Evolutionary conservation across 176 grass and related monocot genomes (phyloP), one percentile per base, ranked within the genome.

Genomic region (Zea luxurians): DNA sequence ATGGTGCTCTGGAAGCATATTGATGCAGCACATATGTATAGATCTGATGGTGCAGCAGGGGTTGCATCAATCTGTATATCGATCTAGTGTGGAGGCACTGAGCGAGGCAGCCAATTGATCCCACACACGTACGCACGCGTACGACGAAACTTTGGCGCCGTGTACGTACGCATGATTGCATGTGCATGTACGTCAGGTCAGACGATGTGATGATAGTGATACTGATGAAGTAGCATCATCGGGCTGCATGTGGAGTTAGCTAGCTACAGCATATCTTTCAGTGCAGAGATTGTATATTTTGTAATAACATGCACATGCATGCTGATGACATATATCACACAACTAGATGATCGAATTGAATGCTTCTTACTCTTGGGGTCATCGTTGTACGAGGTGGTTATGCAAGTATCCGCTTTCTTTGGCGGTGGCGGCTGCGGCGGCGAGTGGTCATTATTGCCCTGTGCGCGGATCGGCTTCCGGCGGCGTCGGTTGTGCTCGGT

Each of bases 401-500:
- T 70, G 53, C 78, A 20, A 48, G 71, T 20, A 13, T 80, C 76
- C 1, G 54, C 63, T 54, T 74, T 75, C 76, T 88, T 88, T 8
- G 70, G 43, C 7, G 70, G 76, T 1, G 43, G 7, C 20, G 68
- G 49, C 11, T n/a, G 7, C 20, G 68, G 49, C 16, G 75, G 42
- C 37, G 62, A 63, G 41, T 66, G 69, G 27, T 27, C 27, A 27
- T 27, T 27, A 37, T 47, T 75, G 5, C 20, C 69, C 21, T 74
- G 69, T 21, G 45, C 43, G 20, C 70, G 41, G 27, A 57, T 34
- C 4, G 91, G 82, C 70, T 93, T 93, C 75, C 91, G 73, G 50
- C 91, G 82, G 16, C 91, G 88, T 37, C 91, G 87, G 85, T 93
- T 93, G 91, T 93, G 84, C 69, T 90, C 91, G 4, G 87, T 89